Evolutionary conservation across 441 rosid genomes (phyloP).

Genomic region (Gossypium schwendimanii): DNA sequence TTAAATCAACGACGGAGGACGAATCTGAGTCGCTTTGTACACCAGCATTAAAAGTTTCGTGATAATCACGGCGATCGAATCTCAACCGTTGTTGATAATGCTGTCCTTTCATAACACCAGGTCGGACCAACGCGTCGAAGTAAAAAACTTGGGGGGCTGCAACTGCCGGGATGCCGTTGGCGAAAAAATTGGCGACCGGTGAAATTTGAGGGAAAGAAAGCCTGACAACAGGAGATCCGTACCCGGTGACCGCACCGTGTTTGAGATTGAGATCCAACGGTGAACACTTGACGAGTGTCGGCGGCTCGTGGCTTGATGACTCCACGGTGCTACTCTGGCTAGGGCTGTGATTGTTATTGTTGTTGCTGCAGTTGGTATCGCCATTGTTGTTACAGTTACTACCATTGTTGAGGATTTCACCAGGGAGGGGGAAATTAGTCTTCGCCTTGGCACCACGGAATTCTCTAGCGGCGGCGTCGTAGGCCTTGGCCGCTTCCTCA

Average conservation of each 20-base stretch:
- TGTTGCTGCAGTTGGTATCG: too few relatives aligned
- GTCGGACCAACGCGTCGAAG: constrained; percentile 21
- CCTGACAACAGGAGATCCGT: constrained; percentile 3
- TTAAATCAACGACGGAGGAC: constrained; percentile 47
- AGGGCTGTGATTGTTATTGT: constrained; percentile 28
- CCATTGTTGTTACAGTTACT: neutral
- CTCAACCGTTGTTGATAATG: constrained; percentile 25
- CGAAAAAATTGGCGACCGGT: constrained; percentile 8
- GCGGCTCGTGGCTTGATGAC: constrained; percentile 37
- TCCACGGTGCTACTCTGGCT: constrained; percentile 60
- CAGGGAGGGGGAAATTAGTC: constrained; percentile 44
- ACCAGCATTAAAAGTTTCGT: constrained; percentile 10
- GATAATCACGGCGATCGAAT: constrained; percentile 16
- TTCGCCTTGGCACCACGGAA: constrained; percentile 76
- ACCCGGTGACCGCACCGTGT: neutral
- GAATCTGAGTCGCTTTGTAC: constrained; percentile 51
- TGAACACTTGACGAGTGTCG: constrained; percentile 24
- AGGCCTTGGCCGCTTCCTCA: constrained; percentile 70
- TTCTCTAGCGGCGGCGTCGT: constrained; percentile 51
- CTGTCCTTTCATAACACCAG: constrained; percentile 24
- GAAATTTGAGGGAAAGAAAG: constrained; percentile 17
- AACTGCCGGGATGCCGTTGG: constrained; percentile 1
- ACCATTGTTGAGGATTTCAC: constrained; percentile 31
- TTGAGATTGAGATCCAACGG: constrained; percentile 33
- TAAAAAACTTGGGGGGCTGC: constrained; percentile 19